Evolutionary conservation across 306 rosid genomes (phyloP).

Genomic region (Mimosa bimucronata): DNA sequence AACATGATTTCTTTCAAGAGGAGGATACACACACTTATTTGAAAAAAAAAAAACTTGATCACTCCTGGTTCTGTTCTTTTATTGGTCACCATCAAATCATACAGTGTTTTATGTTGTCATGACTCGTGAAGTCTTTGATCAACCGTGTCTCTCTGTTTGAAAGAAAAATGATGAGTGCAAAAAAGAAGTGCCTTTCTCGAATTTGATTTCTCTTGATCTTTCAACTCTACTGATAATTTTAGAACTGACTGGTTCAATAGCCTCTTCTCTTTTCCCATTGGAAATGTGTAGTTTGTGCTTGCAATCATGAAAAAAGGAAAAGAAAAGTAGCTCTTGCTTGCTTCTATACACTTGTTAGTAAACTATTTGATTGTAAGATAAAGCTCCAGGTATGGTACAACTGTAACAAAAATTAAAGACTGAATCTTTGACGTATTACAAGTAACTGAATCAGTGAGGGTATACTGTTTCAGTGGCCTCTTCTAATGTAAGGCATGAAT

Average conservation of each 20-base stretch:
- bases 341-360: no score
- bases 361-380: background rate
- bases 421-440: background rate
- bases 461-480: background rate
- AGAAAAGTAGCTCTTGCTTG: no score
- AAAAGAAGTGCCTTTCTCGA: conserved; percentile 9
- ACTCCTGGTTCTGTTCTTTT: conserved; percentile 6
- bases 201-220: conserved; percentile 34
- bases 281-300: conserved; percentile 9
- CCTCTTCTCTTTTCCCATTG: no score
- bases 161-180: background rate
- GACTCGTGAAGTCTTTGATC: background rate
- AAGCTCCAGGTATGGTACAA: background rate
- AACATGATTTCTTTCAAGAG: no score
- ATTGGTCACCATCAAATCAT: conserved; percentile 15
- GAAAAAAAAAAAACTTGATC: conserved; percentile 27
- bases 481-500: background rate
- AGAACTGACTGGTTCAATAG: background rate
- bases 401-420: conserved; percentile 6
- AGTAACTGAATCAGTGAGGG: conserved; percentile 16
- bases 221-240: background rate
- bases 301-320: no score
- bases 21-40: no score
- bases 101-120: conserved; percentile 23
- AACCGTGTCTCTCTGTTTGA: conserved; percentile 1